These are phyloP conservation scores for Picea engelmannii DNA, from an alignment of 83 land plant genomes.

Conservation along the genomic window DNA sequence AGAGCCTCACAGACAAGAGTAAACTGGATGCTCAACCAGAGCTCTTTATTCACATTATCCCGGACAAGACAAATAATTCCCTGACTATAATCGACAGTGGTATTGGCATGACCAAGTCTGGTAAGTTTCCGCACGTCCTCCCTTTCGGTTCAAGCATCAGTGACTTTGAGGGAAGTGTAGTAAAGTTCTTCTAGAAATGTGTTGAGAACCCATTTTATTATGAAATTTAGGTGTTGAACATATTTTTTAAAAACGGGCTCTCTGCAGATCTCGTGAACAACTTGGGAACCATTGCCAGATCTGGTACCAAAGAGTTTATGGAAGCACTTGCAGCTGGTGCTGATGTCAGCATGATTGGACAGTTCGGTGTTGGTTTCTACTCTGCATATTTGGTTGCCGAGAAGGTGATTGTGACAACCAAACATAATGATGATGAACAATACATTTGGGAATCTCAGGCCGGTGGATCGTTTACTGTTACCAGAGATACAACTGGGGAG, in stretches of 20 bases:
- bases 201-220: background rate
- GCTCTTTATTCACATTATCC: constrained; percentile 58
- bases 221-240: background rate
- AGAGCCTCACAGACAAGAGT: constrained; percentile 59
- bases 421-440: constrained; percentile 72
- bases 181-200: background rate
- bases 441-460: constrained; percentile 74
- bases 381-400: constrained; percentile 64
- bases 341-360: constrained; percentile 71
- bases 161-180: background rate
- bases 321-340: constrained; percentile 69
- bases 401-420: constrained; percentile 49
- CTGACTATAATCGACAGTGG: constrained; percentile 63
- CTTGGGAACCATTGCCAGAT: constrained; percentile 69
- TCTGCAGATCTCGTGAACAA: constrained; percentile 59
- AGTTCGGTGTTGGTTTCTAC: constrained; percentile 67
- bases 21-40: constrained; percentile 64
- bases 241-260: too few species aligned
- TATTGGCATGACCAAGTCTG: constrained; percentile 68
- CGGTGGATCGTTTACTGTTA: constrained; percentile 64
- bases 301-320: constrained; percentile 71
- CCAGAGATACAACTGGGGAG: constrained; percentile 53
- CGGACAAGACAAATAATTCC: constrained; percentile 57
- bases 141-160: background rate
- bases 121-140: constrained; percentile 1